Percentiles rank a stretch among this genome's conserved stretches.
Evolutionary conservation across 1,284 basidiomycete species (phyloP).

Genomic region (Boletellus deceptivus): DNA sequence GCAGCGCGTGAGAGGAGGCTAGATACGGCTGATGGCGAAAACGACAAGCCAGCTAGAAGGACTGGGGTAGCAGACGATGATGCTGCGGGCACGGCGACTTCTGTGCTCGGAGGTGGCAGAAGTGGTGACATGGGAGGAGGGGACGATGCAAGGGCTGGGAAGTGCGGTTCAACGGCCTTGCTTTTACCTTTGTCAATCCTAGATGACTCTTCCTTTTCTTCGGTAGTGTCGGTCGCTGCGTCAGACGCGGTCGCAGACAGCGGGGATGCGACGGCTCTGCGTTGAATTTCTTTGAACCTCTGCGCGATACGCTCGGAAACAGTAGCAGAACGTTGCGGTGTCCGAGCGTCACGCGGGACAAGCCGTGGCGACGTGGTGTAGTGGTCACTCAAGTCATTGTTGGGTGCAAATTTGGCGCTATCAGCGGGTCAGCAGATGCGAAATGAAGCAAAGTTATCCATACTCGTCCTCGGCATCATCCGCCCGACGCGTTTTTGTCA

Average conservation of each 20-base stretch:
- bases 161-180: slow-evolving; percentile 50
- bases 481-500: slow-evolving; percentile 74
- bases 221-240: slow-evolving; percentile 16
- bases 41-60: slow-evolving; percentile 69
- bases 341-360: slow-evolving; percentile 52
- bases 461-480: slow-evolving; percentile 92
- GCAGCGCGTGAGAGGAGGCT: slow-evolving; percentile 65
- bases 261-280: slow-evolving; percentile 43
- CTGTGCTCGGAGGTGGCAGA: slow-evolving; percentile 44
- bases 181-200: slow-evolving; percentile 80
- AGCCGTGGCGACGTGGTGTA: slow-evolving; percentile 75
- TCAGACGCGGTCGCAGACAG: slow-evolving; percentile 13
- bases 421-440: slow-evolving; percentile 4
- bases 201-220: slow-evolving; percentile 41
- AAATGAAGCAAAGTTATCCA: slow-evolving; percentile 31
- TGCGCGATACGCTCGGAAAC: slow-evolving; percentile 77
- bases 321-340: slow-evolving; percentile 60
- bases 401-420: slow-evolving; percentile 84
- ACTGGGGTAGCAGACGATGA: slow-evolving; percentile 51
- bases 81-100: slow-evolving; percentile 33
- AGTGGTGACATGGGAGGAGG: slow-evolving; percentile 64
- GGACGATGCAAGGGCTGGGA: slow-evolving; percentile 46
- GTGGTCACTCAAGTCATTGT: slow-evolving; percentile 55
- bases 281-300: slow-evolving; percentile 72
- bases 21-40: slow-evolving; percentile 64